Percentiles rank a stretch among this genome's conserved stretches.
Conservation (phyloP, 129 eudicot genomes). For the Deinandra increscens region DNA sequence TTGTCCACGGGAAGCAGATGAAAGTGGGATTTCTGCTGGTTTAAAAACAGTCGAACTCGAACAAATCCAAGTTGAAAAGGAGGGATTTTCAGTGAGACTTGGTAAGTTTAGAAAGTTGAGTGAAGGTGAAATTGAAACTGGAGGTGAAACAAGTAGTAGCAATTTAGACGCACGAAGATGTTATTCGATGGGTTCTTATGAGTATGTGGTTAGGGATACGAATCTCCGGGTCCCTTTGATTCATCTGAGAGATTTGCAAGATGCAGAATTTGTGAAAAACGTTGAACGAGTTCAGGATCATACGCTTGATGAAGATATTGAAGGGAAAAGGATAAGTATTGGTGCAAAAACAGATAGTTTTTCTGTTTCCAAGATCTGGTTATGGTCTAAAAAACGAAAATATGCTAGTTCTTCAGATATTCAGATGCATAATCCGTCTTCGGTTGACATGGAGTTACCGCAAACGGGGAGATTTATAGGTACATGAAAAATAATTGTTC, state of each 20-base stretch:
- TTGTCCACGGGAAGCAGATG: constrained; percentile 56
- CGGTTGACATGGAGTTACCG: constrained; percentile 52
- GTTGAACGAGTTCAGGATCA: constrained; percentile 14
- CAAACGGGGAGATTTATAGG: constrained; percentile 55
- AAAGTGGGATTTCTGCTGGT: constrained; percentile 37
- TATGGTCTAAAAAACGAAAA: constrained; percentile 85
- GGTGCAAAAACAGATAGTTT: constrained; percentile 85
- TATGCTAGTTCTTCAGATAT: constrained; percentile 59
- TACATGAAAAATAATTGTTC: constrained; percentile 38
- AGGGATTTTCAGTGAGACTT: constrained; percentile 70
- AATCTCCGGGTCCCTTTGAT: constrained; percentile 57
- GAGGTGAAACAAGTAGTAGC: constrained; percentile 80
- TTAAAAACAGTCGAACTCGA: constrained; percentile 55
- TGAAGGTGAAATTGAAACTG: constrained; percentile 43
- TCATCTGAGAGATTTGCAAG: constrained; percentile 30
- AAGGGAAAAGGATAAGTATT: constrained; percentile 74
- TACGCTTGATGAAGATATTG: constrained; percentile 36
- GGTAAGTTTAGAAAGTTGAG: constrained; percentile 70
- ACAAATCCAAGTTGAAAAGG: constrained; percentile 45
- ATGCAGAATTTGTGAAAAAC: constrained; percentile 36
- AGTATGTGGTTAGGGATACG: constrained; percentile 68
- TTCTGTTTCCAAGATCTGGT: constrained; percentile 96
- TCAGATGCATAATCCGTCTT: constrained; percentile 37
- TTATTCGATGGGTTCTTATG: constrained; percentile 93
- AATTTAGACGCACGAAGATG: constrained; percentile 87